These are phyloP conservation scores for Nannizziopsis barbatae DNA, from an alignment of 2,329 filamentous ascomycete genomes.

Conservation along the genomic window DNA sequence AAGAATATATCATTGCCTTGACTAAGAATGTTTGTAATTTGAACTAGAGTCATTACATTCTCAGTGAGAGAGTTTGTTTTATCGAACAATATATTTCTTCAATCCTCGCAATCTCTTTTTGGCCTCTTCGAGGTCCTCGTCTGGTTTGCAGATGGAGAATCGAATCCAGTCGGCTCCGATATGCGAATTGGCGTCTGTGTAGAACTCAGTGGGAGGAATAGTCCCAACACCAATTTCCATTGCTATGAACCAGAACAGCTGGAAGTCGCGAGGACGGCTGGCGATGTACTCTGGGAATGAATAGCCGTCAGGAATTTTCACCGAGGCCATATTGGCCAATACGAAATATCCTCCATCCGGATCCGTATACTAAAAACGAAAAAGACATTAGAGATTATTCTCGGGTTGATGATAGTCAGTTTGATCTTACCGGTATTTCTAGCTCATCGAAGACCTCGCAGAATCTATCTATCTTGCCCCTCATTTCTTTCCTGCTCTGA, in stretches of 20 bases:
- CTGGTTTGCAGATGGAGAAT: slow-evolving; percentile 93
- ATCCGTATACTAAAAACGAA: slow-evolving; percentile 55
- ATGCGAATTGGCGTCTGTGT: slow-evolving; percentile 70
- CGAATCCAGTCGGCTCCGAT: slow-evolving; percentile 87
- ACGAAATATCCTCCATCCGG: slow-evolving; percentile 98
- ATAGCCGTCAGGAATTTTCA: slow-evolving; percentile 72
- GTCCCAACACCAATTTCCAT: slow-evolving; percentile 91
- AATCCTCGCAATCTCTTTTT: slow-evolving; percentile 63
- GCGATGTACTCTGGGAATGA: slow-evolving; percentile 83
- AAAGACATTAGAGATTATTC: slow-evolving; percentile 3
- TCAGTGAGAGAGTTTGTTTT: neutral
- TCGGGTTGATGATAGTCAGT: neutral
- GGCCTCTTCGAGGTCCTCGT: slow-evolving; percentile 67
- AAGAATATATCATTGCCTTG: no score
- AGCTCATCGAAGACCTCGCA: slow-evolving; percentile 70
- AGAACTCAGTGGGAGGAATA: slow-evolving; percentile 95
- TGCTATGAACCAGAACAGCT: slow-evolving; percentile 92
- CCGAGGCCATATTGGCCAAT: slow-evolving; percentile 81
- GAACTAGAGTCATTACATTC: neutral
- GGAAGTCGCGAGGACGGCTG: slow-evolving; percentile 78
- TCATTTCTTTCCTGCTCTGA: slow-evolving; percentile 72
- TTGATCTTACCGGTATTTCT: slow-evolving; percentile 46
- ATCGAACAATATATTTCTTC: slow-evolving; percentile 53
- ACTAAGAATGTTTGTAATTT: neutral
- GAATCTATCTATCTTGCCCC: slow-evolving; percentile 74